Conservation (phyloP, 257 asterid genomes). For the Solanum raphanifolium region DNA sequence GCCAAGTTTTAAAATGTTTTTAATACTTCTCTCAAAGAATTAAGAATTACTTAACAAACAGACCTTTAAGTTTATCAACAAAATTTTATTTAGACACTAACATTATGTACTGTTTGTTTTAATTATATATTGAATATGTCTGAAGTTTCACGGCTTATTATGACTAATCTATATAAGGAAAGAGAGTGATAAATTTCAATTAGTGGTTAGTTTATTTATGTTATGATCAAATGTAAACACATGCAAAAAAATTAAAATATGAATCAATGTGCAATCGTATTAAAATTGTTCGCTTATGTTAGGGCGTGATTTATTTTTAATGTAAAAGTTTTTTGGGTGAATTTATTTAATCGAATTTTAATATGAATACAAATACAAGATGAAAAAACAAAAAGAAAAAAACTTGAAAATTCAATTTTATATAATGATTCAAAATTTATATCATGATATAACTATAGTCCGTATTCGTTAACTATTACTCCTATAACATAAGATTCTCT, state of each 20-base stretch:
- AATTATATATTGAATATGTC: background rate
- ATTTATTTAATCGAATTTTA: no score
- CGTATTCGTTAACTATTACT: background rate
- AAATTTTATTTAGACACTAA: background rate
- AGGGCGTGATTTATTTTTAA: background rate
- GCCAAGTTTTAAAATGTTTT: no score
- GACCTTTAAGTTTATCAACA: no score
- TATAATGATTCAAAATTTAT: background rate
- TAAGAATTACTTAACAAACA: no score
- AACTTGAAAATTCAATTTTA: background rate
- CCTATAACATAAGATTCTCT: background rate
- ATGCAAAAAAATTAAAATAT: background rate
- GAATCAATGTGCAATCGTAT: background rate
- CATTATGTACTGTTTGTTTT: background rate
- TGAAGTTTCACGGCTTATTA: background rate
- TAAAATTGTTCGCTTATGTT: background rate
- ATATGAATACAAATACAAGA: no score
- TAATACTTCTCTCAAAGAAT: no score
- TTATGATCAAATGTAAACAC: background rate
- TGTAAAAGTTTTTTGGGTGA: rapidly evolving
- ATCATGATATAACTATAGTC: background rate
- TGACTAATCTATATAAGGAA: background rate
- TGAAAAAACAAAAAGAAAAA: no score
- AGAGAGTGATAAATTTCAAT: background rate
- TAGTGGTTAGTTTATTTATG: background rate